These are phyloP conservation scores for Pulveroboletus sp. DNA, from an alignment of 768 basidiomycete species.

Conservation along the genomic window DNA sequence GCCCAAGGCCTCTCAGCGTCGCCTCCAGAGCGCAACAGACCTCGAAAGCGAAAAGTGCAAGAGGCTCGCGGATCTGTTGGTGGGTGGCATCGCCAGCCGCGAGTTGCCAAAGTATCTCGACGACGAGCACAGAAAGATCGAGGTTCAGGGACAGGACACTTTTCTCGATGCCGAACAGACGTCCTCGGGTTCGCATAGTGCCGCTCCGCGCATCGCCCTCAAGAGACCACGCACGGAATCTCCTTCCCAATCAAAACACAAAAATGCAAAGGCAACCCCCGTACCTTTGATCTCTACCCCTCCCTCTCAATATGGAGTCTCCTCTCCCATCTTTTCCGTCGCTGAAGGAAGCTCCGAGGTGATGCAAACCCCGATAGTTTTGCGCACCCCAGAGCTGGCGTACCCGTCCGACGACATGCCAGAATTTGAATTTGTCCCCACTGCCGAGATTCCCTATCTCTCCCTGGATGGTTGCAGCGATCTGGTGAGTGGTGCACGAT, in stretches of 20 bases:
- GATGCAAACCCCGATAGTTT: neutral
- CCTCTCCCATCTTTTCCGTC: neutral
- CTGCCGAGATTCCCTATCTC: conserved; percentile 35
- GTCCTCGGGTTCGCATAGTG: neutral
- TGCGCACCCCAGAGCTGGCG: conserved; percentile 20
- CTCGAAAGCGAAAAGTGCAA: conserved; percentile 40
- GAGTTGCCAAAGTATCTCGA: conserved; percentile 25
- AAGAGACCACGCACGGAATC: conserved; percentile 9
- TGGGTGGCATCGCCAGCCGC: conserved; percentile 33
- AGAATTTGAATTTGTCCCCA: conserved; percentile 35
- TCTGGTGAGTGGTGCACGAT: conserved; percentile 15
- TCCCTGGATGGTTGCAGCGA: conserved; percentile 23
- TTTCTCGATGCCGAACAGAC: neutral
- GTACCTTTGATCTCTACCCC: neutral
- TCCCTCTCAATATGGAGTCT: neutral
- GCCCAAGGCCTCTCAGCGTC: conserved; percentile 31
- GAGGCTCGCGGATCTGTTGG: conserved; percentile 34
- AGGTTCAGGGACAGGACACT: neutral
- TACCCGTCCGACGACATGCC: conserved; percentile 6
- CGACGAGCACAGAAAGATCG: conserved; percentile 1
- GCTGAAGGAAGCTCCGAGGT: conserved; percentile 1
- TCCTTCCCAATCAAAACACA: conserved; percentile 2
- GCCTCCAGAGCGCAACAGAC: conserved; percentile 28
- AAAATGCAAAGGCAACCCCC: conserved; percentile 4
- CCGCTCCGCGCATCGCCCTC: neutral